A percentile compares a stretch with the other conserved stretches of the same genome.
Evolutionary conservation across 2,329 filamentous ascomycete genomes (phyloP).

Genomic region (Diaporthe destruens): DNA sequence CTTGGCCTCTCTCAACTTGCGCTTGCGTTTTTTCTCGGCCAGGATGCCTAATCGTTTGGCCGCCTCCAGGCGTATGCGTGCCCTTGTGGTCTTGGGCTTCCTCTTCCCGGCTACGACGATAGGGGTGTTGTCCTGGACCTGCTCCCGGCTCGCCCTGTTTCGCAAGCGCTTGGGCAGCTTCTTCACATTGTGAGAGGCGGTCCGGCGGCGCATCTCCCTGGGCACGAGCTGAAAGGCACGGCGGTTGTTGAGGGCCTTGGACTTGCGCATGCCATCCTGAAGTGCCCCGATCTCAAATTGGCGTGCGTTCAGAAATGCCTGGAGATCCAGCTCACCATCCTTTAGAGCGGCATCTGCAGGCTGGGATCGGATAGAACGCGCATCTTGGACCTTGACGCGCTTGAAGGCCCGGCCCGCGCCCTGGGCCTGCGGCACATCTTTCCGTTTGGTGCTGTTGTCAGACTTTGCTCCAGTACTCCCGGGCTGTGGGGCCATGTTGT

Average conservation of each 20-base stretch:
- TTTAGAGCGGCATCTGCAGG: conserved; percentile 64
- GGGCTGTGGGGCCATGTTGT: conserved; percentile 44
- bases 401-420: conserved; percentile 50
- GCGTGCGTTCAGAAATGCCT: conserved; percentile 85
- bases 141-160: conserved; percentile 76
- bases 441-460: conserved; percentile 45
- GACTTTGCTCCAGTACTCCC: conserved; percentile 37
- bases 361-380: conserved; percentile 64
- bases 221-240: conserved; percentile 94
- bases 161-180: conserved; percentile 84
- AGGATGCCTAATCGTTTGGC: conserved; percentile 78
- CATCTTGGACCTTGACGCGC: conserved; percentile 60
- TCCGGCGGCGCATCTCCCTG: conserved; percentile 83
- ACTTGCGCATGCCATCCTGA: conserved; percentile 82
- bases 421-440: conserved; percentile 43
- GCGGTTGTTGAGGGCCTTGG: conserved; percentile 71
- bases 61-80: conserved; percentile 78
- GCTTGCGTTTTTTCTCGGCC: conserved; percentile 66
- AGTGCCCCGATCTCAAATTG: conserved; percentile 91
- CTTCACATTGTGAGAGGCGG: conserved; percentile 95
- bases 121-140: conserved; percentile 92
- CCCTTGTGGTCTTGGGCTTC: conserved; percentile 69
- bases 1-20: conserved; percentile 53
- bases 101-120: conserved; percentile 75
- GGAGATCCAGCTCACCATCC: conserved; percentile 86